Percentiles rank a stretch among this genome's conserved stretches.
phyloP scores from a whole-genome alignment of 177 flowering plant species.

The Vitis hybrid region DNA sequence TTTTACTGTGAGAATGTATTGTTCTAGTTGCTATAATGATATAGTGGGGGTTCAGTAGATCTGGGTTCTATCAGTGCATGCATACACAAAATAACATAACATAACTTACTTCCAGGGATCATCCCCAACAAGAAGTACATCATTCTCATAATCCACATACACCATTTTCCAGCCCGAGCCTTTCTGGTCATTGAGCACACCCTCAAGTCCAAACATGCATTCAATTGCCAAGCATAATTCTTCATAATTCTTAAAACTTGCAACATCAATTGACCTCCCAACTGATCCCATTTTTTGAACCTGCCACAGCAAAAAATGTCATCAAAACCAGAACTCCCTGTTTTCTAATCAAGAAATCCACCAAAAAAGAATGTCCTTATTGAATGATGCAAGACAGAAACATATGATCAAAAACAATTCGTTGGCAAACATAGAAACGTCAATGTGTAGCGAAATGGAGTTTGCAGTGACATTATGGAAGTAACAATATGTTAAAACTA shows the following conservation, averaged over 20 bases:
- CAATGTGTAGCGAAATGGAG: background rate
- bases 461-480: background rate
- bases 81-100: too few relatives aligned
- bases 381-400: background rate
- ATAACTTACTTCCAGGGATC: slow-evolving; percentile 99
- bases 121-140: slow-evolving; percentile 97
- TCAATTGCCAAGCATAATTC: slow-evolving; percentile 80
- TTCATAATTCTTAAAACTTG: slow-evolving; percentile 68
- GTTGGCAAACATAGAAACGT: background rate
- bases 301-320: slow-evolving; percentile 27
- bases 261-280: slow-evolving; percentile 95
- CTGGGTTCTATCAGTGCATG: too few relatives aligned
- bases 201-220: slow-evolving; percentile 91
- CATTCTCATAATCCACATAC: slow-evolving; percentile 93
- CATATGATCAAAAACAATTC: too few relatives aligned
- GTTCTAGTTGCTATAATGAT: too few relatives aligned
- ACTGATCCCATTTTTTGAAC: slow-evolving; percentile 97
- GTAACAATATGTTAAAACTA: background rate
- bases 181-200: slow-evolving; percentile 71
- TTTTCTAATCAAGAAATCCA: background rate
- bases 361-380: background rate
- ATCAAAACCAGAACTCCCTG: too few relatives aligned
- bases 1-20: too few relatives aligned
- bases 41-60: too few relatives aligned
- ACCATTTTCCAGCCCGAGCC: slow-evolving; percentile 91